Evolutionary conservation across 257 asterid species (phyloP).

Genomic region (Vinca minor): DNA sequence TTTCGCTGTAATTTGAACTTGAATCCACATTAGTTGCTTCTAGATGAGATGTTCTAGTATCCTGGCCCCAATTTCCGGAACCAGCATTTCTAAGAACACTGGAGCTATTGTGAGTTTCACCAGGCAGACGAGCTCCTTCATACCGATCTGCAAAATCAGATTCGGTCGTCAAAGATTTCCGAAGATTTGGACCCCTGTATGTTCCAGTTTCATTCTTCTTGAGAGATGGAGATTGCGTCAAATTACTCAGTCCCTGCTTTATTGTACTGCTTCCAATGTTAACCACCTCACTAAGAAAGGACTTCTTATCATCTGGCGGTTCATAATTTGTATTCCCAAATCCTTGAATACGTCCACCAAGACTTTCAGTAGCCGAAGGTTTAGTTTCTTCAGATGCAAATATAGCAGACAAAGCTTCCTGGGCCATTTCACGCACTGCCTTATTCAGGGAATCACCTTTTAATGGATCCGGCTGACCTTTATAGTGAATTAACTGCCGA

Average conservation of each 20-base stretch:
- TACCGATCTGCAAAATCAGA: slow-evolving; percentile 50
- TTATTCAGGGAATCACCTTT: slow-evolving; percentile 91
- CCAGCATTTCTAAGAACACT: slow-evolving; percentile 49
- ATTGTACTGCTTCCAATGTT: slow-evolving; percentile 88
- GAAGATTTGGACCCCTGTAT: slow-evolving; percentile 79
- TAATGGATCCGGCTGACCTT: slow-evolving; percentile 86
- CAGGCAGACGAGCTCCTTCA: slow-evolving; percentile 41
- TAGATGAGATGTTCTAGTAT: slow-evolving; percentile 41
- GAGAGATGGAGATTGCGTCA: slow-evolving; percentile 66
- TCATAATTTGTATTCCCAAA: slow-evolving; percentile 78
- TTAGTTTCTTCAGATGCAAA: slow-evolving; percentile 74
- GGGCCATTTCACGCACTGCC: slow-evolving; percentile 96
- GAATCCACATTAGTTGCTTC: slow-evolving; percentile 45
- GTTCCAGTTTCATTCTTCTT: slow-evolving; percentile 69
- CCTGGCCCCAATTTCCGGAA: slow-evolving; percentile 66
- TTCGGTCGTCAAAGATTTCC: slow-evolving; percentile 70
- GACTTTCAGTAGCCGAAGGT: slow-evolving; percentile 57
- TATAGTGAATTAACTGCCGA: slow-evolving; percentile 88
- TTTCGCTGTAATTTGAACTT: slow-evolving; percentile 37
- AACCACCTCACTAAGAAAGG: slow-evolving; percentile 87
- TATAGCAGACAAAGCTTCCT: slow-evolving; percentile 81
- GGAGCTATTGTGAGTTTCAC: slow-evolving; percentile 40
- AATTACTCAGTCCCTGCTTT: slow-evolving; percentile 76
- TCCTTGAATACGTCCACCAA: slow-evolving; percentile 88
- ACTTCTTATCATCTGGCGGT: slow-evolving; percentile 70